Conservation (phyloP, 2,329 filamentous ascomycete species). For the Fusarium sp. region DNA sequence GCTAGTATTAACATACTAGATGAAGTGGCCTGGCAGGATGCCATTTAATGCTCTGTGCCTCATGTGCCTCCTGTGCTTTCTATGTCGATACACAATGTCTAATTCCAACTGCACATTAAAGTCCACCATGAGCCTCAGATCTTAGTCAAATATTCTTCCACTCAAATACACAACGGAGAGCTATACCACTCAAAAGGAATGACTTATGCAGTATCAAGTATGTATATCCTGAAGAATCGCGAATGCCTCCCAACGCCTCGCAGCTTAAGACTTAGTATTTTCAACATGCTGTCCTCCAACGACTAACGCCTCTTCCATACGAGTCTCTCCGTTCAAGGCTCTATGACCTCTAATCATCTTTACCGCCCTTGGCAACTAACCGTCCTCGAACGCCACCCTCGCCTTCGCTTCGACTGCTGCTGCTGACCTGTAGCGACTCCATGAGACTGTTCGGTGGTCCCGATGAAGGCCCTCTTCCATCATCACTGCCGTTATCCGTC, state of each 20-base stretch:
- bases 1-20: not conserved
- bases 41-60: not conserved
- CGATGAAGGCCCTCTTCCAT: constrained; percentile 56
- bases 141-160: too few relatives aligned
- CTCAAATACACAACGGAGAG: not conserved
- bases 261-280: constrained; percentile 34
- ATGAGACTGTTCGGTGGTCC: constrained; percentile 47
- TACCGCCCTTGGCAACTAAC: constrained; percentile 53
- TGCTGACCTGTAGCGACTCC: constrained; percentile 48
- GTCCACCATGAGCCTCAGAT: too few relatives aligned
- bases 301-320: constrained; percentile 29
- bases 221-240: constrained; percentile 39
- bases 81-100: not conserved
- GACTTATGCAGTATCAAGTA: constrained; percentile 35
- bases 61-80: not conserved
- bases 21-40: not conserved
- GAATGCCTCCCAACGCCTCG: constrained; percentile 44
- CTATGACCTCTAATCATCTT: constrained; percentile 30
- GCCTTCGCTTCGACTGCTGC: constrained; percentile 56
- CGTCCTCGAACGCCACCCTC: constrained; percentile 57
- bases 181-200: constrained; percentile 5
- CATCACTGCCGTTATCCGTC: constrained; percentile 70
- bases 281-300: constrained; percentile 40
- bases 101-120: too few relatives aligned
- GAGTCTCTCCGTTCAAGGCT: not conserved